Base-by-base conservation (phyloP, 1,284 basidiomycete genomes). In the Mycosarcoma maydis region DNA sequence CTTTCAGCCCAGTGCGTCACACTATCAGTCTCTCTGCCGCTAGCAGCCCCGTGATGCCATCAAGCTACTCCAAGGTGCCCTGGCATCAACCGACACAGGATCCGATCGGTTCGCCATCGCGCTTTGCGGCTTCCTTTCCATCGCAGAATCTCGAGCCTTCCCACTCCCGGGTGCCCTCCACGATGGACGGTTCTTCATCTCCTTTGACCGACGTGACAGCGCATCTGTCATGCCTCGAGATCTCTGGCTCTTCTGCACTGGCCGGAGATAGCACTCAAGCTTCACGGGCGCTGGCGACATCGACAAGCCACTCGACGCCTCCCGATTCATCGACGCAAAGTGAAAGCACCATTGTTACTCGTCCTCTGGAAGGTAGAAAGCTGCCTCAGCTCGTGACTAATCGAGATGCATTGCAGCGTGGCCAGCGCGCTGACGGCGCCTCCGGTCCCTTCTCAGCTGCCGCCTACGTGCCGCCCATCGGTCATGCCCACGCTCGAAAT, bases 341-440 rank as follows among this genome's bases (percentile, higher is more conserved):
- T 52, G 16, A n/a, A 6, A 51, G 41, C 46, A 13, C 49, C 38
- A 34, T 57, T 17, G 56, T 61, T 27, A 22, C 32, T 10, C 52
- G 48, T 6, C n/a, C 40, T 16, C 4, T 33, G 16, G 26, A 42
- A 23, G 52, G 34, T 23, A 56, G 64, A 16, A 67, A 56, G 46
- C 64, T 78, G 14, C 75, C 75, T 29, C 65, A 66, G 24, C 64
- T 78, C 33, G 70, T 78, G 37, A 78, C 76, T 19, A 75, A 67
- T 26, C 53, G 57, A 32, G 76, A 78, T n/a, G 67, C 49, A 4
- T 34, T 78, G 20, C 72, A 66, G 16, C 53, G 62, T 16, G 50
- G 62, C 16, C 60, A 66, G 26, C 47, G 47, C 14, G 41, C 20
- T 9, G 32, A 32, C 7, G 44, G 33, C 13, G 26, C 36, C 5